Evolutionary conservation across 2,329 filamentous ascomycete genomes (phyloP).

Genomic region (Lithohypha guttulata): DNA sequence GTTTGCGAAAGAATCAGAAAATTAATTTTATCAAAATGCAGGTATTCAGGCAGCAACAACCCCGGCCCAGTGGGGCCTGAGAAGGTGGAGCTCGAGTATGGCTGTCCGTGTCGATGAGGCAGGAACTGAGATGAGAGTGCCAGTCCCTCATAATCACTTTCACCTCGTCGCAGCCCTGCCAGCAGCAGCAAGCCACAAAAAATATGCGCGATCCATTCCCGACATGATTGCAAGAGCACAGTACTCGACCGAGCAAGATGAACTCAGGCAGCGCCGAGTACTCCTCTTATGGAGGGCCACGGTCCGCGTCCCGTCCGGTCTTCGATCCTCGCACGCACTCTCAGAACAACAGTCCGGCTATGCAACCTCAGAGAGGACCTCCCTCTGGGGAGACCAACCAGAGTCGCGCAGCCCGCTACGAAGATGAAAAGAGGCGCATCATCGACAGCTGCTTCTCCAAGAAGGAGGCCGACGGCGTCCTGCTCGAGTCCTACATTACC

Average conservation of each 20-base stretch:
- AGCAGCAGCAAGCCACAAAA: too few relatives aligned
- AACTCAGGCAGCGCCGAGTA: neutral
- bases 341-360: neutral
- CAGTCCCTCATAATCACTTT: too few relatives aligned
- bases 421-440: conserved; percentile 92
- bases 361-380: conserved; percentile 6
- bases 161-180: too few relatives aligned
- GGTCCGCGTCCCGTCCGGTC: conserved; percentile 1
- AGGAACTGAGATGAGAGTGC: too few relatives aligned
- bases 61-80: too few relatives aligned
- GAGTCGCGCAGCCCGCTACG: conserved; percentile 68
- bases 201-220: too few relatives aligned
- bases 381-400: conserved; percentile 13
- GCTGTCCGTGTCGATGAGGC: too few relatives aligned
- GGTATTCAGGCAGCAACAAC: too few relatives aligned
- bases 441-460: conserved; percentile 91
- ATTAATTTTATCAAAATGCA: too few relatives aligned
- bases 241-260: conserved; percentile 2
- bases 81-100: too few relatives aligned
- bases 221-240: conserved; percentile 1
- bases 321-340: conserved; percentile 1
- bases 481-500: conserved; percentile 91
- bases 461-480: conserved; percentile 72
- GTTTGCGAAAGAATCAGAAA: too few relatives aligned
- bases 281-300: conserved; percentile 4